Conservation (phyloP, 768 basidiomycete species). For the Leccinellum luteum region DNA sequence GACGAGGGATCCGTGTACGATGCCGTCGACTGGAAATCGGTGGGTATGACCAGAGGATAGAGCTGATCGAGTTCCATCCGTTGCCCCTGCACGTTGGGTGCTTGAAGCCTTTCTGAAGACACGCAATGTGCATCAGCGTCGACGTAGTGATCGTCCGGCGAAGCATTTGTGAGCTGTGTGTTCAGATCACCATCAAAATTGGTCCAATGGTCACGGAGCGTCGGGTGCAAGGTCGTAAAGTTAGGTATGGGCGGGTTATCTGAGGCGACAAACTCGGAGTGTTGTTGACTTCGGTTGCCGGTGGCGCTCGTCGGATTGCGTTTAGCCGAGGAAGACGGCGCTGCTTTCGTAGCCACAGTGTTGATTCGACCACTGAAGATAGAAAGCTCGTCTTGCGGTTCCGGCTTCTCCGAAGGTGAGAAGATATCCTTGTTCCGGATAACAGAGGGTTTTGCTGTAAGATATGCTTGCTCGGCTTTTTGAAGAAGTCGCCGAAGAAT, state of each 20-base stretch:
- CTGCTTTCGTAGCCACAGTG: conserved; percentile 50
- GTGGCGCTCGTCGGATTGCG: conserved; percentile 6
- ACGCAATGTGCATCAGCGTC: conserved; percentile 20
- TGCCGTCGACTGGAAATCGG: conserved; percentile 9
- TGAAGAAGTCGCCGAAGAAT: conserved; percentile 58
- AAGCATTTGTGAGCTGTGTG: conserved; percentile 43
- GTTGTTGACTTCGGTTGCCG: conserved; percentile 31
- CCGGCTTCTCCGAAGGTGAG: conserved; percentile 42
- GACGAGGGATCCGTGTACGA: conserved; percentile 4
- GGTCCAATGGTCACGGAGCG: conserved; percentile 52
- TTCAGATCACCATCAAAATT: conserved; percentile 56
- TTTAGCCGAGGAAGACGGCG: conserved; percentile 21
- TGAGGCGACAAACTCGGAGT: conserved; percentile 31
- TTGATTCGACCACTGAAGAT: conserved; percentile 78
- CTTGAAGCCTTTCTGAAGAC: conserved; percentile 2
- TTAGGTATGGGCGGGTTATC: conserved; percentile 8
- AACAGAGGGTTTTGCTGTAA: conserved; percentile 43
- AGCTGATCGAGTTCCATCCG: conserved; percentile 20
- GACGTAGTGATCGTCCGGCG: conserved; percentile 25
- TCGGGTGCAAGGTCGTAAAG: conserved; percentile 54
- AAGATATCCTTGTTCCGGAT: conserved; percentile 57
- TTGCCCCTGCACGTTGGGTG: conserved; percentile 7
- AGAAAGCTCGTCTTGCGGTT: conserved; percentile 64
- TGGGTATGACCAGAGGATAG: conserved; percentile 24
- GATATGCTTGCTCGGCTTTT: conserved; percentile 57